phyloP scores from a whole-genome alignment of 2,329 filamentous ascomycete species.

The Cladosporium oxysporum region DNA sequence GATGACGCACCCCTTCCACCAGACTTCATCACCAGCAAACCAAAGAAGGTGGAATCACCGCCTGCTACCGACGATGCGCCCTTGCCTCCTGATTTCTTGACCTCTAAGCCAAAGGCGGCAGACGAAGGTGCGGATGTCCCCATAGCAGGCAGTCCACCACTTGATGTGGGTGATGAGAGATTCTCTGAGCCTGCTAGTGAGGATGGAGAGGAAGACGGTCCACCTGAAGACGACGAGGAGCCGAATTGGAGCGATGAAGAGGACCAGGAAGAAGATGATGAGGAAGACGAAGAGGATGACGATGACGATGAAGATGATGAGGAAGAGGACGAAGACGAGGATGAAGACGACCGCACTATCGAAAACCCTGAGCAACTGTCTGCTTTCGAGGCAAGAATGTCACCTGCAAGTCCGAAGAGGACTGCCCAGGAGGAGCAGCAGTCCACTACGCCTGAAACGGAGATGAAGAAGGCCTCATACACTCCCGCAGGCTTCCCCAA shows the following conservation, averaged over 20 bases:
- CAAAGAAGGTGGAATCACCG: slow-evolving; percentile 30
- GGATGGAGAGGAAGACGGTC: slow-evolving; percentile 38
- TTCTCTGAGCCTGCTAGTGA: slow-evolving; percentile 32
- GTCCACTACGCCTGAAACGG: slow-evolving; percentile 30
- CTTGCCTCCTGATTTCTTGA: slow-evolving; percentile 44
- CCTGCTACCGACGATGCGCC: slow-evolving; percentile 38
- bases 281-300: slow-evolving; percentile 34
- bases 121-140: slow-evolving; percentile 42
- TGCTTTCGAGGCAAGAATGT: slow-evolving; percentile 30
- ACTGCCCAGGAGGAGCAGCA: slow-evolving; percentile 14
- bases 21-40: slow-evolving; percentile 37
- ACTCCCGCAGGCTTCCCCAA: slow-evolving; percentile 43
- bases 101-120: slow-evolving; percentile 32
- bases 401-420: slow-evolving; percentile 28
- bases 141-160: slow-evolving; percentile 50
- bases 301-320: slow-evolving; percentile 36
- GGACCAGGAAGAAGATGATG: slow-evolving; percentile 39
- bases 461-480: slow-evolving; percentile 31
- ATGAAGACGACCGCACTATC: slow-evolving; percentile 50
- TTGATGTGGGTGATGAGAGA: slow-evolving; percentile 39
- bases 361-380: slow-evolving; percentile 27
- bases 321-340: slow-evolving; percentile 42
- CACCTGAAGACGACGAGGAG: slow-evolving; percentile 36
- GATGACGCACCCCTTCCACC: slow-evolving; percentile 46
- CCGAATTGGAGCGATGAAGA: slow-evolving; percentile 29